These are phyloP conservation scores for Aegle marmelos DNA, from an alignment of 345 rosid genomes.

Conservation along the genomic window DNA sequence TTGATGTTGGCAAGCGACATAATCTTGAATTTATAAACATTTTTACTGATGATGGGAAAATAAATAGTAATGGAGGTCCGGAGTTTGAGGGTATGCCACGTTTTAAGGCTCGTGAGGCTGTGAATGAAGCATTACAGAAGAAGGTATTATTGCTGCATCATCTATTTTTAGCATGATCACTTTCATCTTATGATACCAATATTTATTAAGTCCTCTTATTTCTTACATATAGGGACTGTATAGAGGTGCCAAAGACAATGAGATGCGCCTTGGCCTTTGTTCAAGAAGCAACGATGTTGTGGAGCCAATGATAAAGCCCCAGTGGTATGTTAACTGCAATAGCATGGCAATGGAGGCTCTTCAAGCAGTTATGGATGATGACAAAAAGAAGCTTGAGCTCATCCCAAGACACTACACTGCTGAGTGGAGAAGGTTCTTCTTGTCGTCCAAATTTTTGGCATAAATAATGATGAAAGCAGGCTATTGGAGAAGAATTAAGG, in stretches of 20 bases:
- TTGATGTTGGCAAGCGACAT: constrained; percentile 88
- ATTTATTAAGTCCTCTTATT: background rate
- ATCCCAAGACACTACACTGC: constrained; percentile 86
- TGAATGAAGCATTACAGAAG: constrained; percentile 65
- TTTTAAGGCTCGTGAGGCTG: constrained; percentile 81
- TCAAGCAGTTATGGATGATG: constrained; percentile 56
- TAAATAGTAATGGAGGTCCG: constrained; percentile 77
- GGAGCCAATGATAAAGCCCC: constrained; percentile 93
- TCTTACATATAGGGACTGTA: constrained; percentile 56
- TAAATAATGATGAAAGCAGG: background rate
- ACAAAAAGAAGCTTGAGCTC: constrained; percentile 66
- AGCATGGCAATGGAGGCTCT: constrained; percentile 78
- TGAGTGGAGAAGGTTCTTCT: constrained; percentile 83
- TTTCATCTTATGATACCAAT: background rate
- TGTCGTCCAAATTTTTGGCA: background rate
- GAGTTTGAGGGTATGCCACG: constrained; percentile 87
- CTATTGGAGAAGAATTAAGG: background rate
- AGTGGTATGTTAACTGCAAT: constrained; percentile 80
- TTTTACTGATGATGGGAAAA: constrained; percentile 88
- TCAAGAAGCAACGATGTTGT: constrained; percentile 80
- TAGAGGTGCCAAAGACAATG: constrained; percentile 76
- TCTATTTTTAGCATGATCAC: background rate
- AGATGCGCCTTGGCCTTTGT: constrained; percentile 87
- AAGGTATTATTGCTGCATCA: constrained; percentile 37
- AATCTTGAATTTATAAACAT: constrained; percentile 74